Evolutionary conservation across 148 eudicot species (phyloP).

Genomic region (Heliamphora exappendiculata): DNA sequence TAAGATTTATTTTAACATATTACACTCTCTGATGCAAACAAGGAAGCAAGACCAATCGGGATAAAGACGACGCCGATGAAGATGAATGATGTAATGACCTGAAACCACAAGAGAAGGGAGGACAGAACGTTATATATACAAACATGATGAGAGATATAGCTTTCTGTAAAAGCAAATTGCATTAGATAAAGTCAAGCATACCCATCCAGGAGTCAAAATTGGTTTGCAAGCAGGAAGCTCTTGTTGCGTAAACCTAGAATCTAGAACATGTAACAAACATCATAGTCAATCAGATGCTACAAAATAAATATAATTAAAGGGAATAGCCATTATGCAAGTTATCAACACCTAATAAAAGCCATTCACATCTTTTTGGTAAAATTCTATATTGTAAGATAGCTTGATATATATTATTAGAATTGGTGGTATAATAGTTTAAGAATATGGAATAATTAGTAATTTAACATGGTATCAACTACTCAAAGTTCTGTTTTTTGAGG

Average conservation of each 20-base stretch:
- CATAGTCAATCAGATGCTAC: not conserved
- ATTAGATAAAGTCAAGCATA: not conserved
- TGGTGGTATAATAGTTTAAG: no score
- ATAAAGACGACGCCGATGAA: slow-evolving; percentile 44
- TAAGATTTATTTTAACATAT: not conserved
- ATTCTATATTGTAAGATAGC: no score
- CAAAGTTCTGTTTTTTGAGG: no score
- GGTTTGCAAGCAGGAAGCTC: slow-evolving; percentile 75
- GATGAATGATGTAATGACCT: slow-evolving; percentile 62
- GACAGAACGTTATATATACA: not conserved
- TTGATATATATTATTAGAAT: no score
- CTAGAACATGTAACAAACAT: slow-evolving; percentile 32
- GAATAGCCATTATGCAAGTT: not conserved
- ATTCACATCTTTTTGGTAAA: not conserved
- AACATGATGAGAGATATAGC: not conserved
- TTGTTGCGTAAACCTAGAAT: slow-evolving; percentile 71
- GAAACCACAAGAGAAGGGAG: slow-evolving; percentile 8
- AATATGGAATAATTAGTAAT: no score
- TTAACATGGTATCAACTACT: no score
- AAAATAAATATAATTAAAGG: not conserved
- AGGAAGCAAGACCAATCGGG: slow-evolving; percentile 56
- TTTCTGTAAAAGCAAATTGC: not conserved
- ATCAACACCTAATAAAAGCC: not conserved
- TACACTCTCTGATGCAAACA: slow-evolving; percentile 61
- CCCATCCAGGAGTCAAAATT: slow-evolving; percentile 67